Base-by-base conservation (phyloP, 1,139 yeast genomes). In the Hanseniaspora sp. region DNA sequence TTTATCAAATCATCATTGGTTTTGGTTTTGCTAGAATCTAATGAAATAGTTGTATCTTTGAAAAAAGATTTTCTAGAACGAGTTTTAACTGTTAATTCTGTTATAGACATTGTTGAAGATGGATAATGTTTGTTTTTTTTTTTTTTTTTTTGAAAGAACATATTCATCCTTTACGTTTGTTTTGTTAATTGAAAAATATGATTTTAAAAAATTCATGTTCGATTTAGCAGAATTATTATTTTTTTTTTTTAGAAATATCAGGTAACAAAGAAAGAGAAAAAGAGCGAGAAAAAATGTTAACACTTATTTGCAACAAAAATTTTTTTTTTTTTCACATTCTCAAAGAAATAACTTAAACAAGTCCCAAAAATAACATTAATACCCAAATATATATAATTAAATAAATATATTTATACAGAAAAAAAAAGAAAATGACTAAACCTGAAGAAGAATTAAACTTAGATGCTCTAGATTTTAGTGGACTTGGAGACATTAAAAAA, bases 21-120 rank as follows among this genome's bases (percentile, higher is more conserved):
- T 33, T 23, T 40, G 17, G 39, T 13, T 15, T 9, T 3, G 3
- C 8, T 38, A 7, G 38, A 13, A 28, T 43, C 41, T 13, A 35
- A 37, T 13, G 38, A 29, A 28, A 49, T 30, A 30, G 17, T 15
- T 4, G 31, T 44, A 11, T 49, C 39, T 29, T 43, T 49, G 12
- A 31, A 43, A 13, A 49, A 49, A n/a, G 15, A 23, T 15, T 49
- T 43, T 15, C 30, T 49, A 11, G 53, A 49, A 43, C 53, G 53
- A 30, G 48, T 43, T 23, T 49, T 43, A 17, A 49, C 28, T 6
- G 35, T 29, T 23, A 48, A 13, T 40, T 48, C 52, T n/a, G 31
- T 34, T 23, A 28, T 17, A 33, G 46, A 11, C 46, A 41, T 41
- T 23, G 4, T 33, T 41, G 12, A 39, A n/a, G 29, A 18, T 15